Conservation (phyloP, 1,284 basidiomycete species). For the Cryptococcus neoformans region DNA sequence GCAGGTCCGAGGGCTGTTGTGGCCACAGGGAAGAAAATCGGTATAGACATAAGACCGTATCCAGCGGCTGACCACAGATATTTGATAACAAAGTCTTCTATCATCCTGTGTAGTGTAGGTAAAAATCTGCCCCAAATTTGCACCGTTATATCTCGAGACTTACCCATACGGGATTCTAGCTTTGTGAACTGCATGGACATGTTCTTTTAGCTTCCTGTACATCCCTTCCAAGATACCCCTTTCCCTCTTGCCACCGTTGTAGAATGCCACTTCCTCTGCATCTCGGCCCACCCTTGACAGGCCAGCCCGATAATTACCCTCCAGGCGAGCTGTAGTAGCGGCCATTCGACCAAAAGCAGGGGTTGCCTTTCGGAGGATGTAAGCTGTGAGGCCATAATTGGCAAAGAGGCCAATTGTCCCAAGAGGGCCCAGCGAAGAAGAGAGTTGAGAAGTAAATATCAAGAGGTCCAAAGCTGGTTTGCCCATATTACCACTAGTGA, state of each 20-base stretch:
- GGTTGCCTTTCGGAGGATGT: constrained; percentile 78
- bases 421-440: constrained; percentile 71
- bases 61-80: constrained; percentile 90
- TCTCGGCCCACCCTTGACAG: constrained; percentile 86
- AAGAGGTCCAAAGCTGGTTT: constrained; percentile 90
- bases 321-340: constrained; percentile 75
- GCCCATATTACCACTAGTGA: constrained; percentile 65
- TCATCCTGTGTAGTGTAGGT: constrained; percentile 52
- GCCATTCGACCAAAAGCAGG: constrained; percentile 93
- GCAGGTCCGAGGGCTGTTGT: constrained; percentile 10
- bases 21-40: constrained; percentile 60
- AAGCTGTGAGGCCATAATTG: constrained; percentile 83
- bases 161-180: constrained; percentile 40
- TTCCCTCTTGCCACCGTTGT: constrained; percentile 83
- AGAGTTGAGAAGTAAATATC: constrained; percentile 90
- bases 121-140: background rate
- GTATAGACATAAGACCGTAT: constrained; percentile 83
- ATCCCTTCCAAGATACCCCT: constrained; percentile 76
- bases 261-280: constrained; percentile 96
- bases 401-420: constrained; percentile 73
- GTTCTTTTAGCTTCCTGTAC: constrained; percentile 77
- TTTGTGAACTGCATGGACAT: constrained; percentile 91
- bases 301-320: constrained; percentile 86
- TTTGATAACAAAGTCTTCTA: constrained; percentile 91
- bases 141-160: background rate